Evolutionary conservation across 78 protist species (phyloP).

Genomic region (Bodo saltans): DNA sequence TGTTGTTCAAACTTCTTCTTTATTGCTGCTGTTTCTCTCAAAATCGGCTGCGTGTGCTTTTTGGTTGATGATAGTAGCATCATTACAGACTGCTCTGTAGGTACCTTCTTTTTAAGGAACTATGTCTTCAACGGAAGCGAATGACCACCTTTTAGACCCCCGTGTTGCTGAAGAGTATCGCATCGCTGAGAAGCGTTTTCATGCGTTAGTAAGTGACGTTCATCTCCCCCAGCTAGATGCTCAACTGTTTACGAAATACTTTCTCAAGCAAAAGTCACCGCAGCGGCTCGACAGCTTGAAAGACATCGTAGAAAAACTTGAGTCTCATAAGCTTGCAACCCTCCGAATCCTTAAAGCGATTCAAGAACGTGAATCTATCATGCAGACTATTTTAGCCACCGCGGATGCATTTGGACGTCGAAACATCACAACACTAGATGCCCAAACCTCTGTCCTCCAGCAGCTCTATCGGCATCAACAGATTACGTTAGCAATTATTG

Average conservation of each 20-base stretch:
- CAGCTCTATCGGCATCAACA: not conserved
- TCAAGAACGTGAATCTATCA: not conserved
- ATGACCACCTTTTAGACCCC: no score
- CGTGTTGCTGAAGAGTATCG: not conserved
- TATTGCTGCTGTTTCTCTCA: no score
- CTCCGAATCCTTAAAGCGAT: not conserved
- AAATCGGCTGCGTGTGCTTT: no score
- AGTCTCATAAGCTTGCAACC: not conserved
- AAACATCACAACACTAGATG: not conserved
- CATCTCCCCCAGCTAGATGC: not conserved
- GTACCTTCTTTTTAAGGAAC: no score
- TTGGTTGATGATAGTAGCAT: no score
- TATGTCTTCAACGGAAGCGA: no score
- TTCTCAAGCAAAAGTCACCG: not conserved
- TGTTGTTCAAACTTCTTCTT: no score
- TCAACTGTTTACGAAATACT: not conserved
- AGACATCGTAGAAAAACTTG: not conserved
- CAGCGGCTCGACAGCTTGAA: not conserved
- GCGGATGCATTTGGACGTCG: not conserved
- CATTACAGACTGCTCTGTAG: no score
- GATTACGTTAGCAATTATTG: not conserved
- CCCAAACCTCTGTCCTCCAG: not conserved
- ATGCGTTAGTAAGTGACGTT: not conserved
- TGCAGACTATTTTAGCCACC: not conserved
- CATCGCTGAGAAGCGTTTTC: not conserved